Evolutionary conservation across 169 alveolate species (phyloP).

Genomic region (Eimeria zaria): DNA sequence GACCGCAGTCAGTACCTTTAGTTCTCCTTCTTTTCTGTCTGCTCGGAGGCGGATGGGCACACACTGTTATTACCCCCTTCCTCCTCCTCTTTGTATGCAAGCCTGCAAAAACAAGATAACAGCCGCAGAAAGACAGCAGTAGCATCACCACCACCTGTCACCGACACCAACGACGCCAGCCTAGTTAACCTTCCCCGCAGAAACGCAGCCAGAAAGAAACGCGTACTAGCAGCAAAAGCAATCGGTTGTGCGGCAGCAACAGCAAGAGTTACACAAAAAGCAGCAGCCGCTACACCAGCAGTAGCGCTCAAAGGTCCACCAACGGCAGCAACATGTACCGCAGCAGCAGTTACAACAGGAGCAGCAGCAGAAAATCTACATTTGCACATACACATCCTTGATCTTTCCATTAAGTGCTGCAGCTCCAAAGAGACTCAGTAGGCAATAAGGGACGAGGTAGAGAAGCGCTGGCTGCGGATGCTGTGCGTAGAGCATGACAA

Average conservation of each 20-base stretch:
- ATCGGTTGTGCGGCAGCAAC: neutral
- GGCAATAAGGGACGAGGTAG: slow-evolving; percentile 95
- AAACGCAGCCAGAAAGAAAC: neutral
- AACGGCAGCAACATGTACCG: neutral
- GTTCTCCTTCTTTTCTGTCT: slow-evolving; percentile 50
- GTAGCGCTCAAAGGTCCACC: neutral
- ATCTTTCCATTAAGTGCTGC: slow-evolving; percentile 87
- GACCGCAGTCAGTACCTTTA: neutral
- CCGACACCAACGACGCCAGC: neutral
- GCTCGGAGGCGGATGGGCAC: neutral
- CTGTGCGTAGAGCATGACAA: slow-evolving; percentile 90
- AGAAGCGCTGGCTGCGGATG: slow-evolving; percentile 97
- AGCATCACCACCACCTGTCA: neutral
- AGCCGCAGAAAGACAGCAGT: neutral
- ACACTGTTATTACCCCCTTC: neutral
- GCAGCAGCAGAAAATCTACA: neutral
- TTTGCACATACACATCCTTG: slow-evolving; percentile 78
- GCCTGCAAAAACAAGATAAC: slow-evolving; percentile 1
- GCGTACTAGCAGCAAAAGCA: neutral
- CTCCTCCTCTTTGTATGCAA: slow-evolving; percentile 64
- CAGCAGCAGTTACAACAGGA: neutral
- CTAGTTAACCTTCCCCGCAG: neutral
- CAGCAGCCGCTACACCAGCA: neutral
- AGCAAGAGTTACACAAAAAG: neutral
- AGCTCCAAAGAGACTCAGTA: slow-evolving; percentile 87